Percentiles rank a stretch among this genome's conserved stretches.
Evolutionary conservation across 192 early-diverging fungal species (phyloP).

Genomic region (Pilobolus umbonatus): DNA sequence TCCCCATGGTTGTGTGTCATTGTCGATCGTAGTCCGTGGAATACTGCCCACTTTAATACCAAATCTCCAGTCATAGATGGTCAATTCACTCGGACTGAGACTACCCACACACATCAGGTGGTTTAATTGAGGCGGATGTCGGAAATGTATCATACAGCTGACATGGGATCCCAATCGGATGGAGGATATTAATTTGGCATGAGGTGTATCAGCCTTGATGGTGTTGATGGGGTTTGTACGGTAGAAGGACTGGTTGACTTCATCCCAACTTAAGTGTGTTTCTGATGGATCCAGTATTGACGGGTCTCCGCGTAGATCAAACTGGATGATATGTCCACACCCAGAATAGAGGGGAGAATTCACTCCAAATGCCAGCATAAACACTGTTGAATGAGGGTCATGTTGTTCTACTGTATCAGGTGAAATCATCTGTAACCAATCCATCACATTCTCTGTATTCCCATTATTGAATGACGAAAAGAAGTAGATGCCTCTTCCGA

Average conservation of each 20-base stretch:
- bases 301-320: too few relatives aligned
- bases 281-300: too few relatives aligned
- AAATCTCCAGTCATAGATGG: constrained; percentile 34
- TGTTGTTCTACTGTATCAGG: constrained; percentile 8
- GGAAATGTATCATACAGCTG: constrained; percentile 35
- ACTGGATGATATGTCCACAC: not conserved
- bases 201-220: too few relatives aligned
- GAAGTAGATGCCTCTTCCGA: constrained; percentile 26
- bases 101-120: constrained; percentile 28
- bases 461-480: constrained; percentile 23
- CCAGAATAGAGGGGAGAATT: constrained; percentile 10
- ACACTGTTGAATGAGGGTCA: constrained; percentile 1
- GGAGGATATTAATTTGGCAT: constrained; percentile 4
- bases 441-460: not conserved
- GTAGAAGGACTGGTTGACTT: too few relatives aligned
- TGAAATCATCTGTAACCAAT: constrained; percentile 20
- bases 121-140: constrained; percentile 26
- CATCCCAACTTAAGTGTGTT: too few relatives aligned
- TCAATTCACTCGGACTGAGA: constrained; percentile 20
- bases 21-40: constrained; percentile 20
- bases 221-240: too few relatives aligned
- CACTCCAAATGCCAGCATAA: constrained; percentile 23
- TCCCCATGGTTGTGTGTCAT: constrained; percentile 28
- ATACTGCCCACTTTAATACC: constrained; percentile 23
- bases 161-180: constrained; percentile 19